Base-by-base conservation (phyloP, 1,139 yeast species). In the Meyerozyma smithsonii region DNA sequence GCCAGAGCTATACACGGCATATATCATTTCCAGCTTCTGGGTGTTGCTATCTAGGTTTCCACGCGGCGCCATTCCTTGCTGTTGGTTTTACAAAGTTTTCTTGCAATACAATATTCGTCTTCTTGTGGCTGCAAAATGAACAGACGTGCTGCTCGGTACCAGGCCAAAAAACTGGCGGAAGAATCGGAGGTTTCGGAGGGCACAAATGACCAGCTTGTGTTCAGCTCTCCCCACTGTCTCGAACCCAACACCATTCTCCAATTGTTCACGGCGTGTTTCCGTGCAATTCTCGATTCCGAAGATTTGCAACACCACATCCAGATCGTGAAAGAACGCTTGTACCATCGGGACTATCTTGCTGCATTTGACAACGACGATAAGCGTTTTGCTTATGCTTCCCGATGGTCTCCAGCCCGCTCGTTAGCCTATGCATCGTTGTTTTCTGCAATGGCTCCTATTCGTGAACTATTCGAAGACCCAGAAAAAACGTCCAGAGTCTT, bases 391-490 rank as follows among this genome's bases (percentile, higher is more conserved):
- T 88, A 88, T 53, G 86, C 83, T 12, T 77, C 82, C 16, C 66
- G 96, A 49, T 88, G 96, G 96, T 75, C 94, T 0, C 92, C 96
- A 0, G 79, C 94, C 0, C 66, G 96, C 41, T 81, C 95, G 0
- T 66, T 86, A 40, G 80, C 88, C 1, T 88, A 87, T 55, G 60
- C 84, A 3, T 77, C 89, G 1, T 64, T 87, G 23, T 80, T 86
- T 52, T 66, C 78, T 3, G 63, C 74, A 14, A 61, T 81, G 28
- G 58, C 55, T 6, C 72, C 73, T 1, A 58, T 81, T 4, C 59
- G 59, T 20, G 59, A 63, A 3, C 43, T 72, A 8, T 52, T 79
- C 14, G 49, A 51, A 25, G 64, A 64, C 32, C 61, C 64, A 5
- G 59, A 59, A 2, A 39, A 44, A 5, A 40, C 50, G 4, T 59